Evolutionary conservation across 2,329 filamentous ascomycete genomes (phyloP), one percentile per base, ranked within the genome.

Genomic region (Rhinocladiella similis): DNA sequence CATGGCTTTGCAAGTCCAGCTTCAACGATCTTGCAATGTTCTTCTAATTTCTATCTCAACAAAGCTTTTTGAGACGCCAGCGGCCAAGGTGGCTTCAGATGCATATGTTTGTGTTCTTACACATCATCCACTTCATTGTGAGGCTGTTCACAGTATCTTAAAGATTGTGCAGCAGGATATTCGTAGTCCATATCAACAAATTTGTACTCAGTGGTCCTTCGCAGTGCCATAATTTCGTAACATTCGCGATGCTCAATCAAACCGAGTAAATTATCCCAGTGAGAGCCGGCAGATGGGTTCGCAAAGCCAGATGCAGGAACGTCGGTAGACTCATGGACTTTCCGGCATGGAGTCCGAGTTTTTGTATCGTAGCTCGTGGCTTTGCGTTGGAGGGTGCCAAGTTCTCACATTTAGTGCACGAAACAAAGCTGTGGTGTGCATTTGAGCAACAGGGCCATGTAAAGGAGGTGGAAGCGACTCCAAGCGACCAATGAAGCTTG

Each of bases 361-460:
- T 9, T 13, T 18, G 45, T 38, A 39, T 16, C 43, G 33, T 12
- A 58, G 16, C 20, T 46, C 50, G 22, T 16, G 25, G 7, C 18
- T 3, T n/a, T 19, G 25, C 12, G 48, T 53, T 16, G 51, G 57
- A 13, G 20, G 16, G n/a, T 50, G 57, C 54, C 50, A 58, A 12
- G 54, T 50, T 13, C 57, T 41, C 27, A 63, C 19, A n/a, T 27
- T 43, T 39, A 56, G 25, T 27, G 57, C 39, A 6, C 54, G 58
- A 47, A 61, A 61, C 7, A 54, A 16, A 19, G 52, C 55, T 35
- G 58, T 51, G 35, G 47, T 41, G 33, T 52, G 57, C 47, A 61
- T 19, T 16, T 54, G 42, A 14, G 50, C 48, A 14, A 46, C 27
- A 18, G 54, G 57, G 4, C 47, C 20, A 35, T 53, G 46, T 20